These are phyloP conservation scores for Apiospora arundinis DNA, from an alignment of 2,329 filamentous ascomycete species.

Conservation along the genomic window DNA sequence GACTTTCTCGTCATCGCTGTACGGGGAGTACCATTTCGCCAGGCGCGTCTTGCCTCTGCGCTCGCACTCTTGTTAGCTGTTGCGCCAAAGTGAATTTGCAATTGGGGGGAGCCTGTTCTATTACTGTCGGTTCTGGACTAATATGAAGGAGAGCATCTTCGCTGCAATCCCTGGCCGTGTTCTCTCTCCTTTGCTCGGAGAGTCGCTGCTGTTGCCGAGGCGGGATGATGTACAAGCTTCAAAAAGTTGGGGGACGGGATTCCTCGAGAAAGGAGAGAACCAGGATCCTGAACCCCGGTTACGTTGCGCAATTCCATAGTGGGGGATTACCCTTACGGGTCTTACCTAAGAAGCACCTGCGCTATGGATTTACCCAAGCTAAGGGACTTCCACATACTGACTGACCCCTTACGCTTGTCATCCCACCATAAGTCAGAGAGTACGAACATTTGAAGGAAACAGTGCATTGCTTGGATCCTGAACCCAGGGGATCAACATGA, in stretches of 20 bases:
- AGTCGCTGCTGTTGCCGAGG: not conserved
- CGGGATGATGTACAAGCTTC: conserved; percentile 19
- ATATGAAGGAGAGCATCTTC: conserved; percentile 49
- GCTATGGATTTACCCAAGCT: not conserved
- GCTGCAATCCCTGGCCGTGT: conserved; percentile 4
- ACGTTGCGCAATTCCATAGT: conserved; percentile 9
- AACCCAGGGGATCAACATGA: too few relatives aligned
- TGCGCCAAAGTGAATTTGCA: not conserved
- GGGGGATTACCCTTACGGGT: not conserved
- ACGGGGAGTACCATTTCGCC: conserved; percentile 98
- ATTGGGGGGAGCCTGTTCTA: conserved; percentile 25
- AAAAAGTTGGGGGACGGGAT: not conserved
- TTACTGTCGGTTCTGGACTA: conserved; percentile 51
- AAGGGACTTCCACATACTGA: not conserved
- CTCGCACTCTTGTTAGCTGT: conserved; percentile 5
- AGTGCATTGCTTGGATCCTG: not conserved
- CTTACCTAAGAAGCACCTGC: conserved; percentile 1
- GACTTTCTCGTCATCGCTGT: conserved; percentile 98
- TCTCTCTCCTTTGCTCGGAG: not conserved
- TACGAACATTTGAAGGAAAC: not conserved
- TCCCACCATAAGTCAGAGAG: not conserved
- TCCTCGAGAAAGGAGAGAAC: conserved; percentile 7
- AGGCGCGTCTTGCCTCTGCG: conserved; percentile 95
- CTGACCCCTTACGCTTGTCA: not conserved
- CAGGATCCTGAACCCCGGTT: not conserved